Evolutionary conservation across 805 yeast species (phyloP), one percentile per base, ranked within the genome.

Genomic region (Wickerhamiella bombiphila): DNA sequence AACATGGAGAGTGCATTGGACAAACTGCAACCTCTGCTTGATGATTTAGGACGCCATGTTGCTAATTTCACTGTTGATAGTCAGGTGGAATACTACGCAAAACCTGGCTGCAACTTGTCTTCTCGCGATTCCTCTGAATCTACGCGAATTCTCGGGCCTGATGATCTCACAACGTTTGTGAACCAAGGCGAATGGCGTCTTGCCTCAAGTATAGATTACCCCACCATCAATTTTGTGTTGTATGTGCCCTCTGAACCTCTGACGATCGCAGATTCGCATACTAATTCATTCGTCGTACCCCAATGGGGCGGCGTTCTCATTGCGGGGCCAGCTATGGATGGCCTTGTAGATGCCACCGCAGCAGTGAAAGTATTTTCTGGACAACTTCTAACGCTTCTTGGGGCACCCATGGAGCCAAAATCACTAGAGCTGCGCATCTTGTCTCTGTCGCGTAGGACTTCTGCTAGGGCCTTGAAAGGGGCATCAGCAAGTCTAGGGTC

Each of bases 151-250:
- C 60, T 78, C 14, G 61, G 64, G 18, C 58, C 64, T 38, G 53
- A 63, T 6, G 79, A 79, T 39, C 63, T 86, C 25, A 68, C 93
- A 2, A 78, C 86, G 11, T 72, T 81, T 45, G 69, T 86, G 42
- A 91, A 88, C 57, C 74, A 73, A 47, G 85, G 91, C 2, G 93
- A 80, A 46, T 80, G 93, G 93, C 77, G 77, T 39, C 64, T 78
- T 44, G 56, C 72, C 2, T 61, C 68, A 32, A 63, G 64, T 47
- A 72, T 69, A 47, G 60, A 72, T 1, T 70, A 74, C 43, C 85
- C 91, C 28, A 66, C 72, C 0, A 67, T 81, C 43, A 81, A 85
- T 56, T 74, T 88, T 50, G 63, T 80, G 15, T 57, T 77, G 1
- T 81, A 75, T 49, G 67, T 75, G 37, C 85, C 93, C 2, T 61